Evolutionary conservation across 192 early-diverging fungal species (phyloP).

Genomic region (Coemansia sp.): DNA sequence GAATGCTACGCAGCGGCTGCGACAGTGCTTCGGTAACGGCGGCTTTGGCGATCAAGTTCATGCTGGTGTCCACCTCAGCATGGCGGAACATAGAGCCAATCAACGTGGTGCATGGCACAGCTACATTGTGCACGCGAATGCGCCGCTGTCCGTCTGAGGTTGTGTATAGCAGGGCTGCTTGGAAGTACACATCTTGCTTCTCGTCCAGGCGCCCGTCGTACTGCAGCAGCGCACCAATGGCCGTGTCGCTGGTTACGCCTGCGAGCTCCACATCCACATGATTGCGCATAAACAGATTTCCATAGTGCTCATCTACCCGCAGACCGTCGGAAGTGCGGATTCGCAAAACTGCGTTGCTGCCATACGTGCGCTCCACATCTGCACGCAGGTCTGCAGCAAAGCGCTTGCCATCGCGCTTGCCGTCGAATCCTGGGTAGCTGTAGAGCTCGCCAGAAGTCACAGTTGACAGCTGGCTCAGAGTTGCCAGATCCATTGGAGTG

Average conservation of each 20-base stretch:
- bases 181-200: conserved; percentile 77
- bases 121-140: conserved; percentile 89
- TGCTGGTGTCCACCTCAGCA: conserved; percentile 89
- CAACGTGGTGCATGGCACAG: conserved; percentile 68
- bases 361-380: conserved; percentile 73
- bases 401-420: conserved; percentile 63
- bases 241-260: conserved; percentile 80
- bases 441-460: conserved; percentile 87
- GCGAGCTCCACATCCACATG: conserved; percentile 89
- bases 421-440: conserved; percentile 81
- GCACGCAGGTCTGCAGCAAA: conserved; percentile 73
- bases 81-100: conserved; percentile 82
- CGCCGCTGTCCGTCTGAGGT: conserved; percentile 82
- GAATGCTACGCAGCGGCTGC: conserved; percentile 69
- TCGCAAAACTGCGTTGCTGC: conserved; percentile 82
- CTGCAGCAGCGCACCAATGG: conserved; percentile 77
- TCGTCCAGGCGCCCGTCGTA: conserved; percentile 91
- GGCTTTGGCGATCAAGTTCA: conserved; percentile 81
- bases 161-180: conserved; percentile 93
- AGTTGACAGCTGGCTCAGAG: conserved; percentile 68
- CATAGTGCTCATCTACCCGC: conserved; percentile 81
- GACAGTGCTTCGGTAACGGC: conserved; percentile 71
- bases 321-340: conserved; percentile 90
- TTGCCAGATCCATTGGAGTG: conserved; percentile 87
- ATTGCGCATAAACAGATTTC: conserved; percentile 93